Percentiles rank a stretch among this genome's conserved stretches.
Evolutionary conservation across 2,329 filamentous ascomycete species (phyloP).

Genomic region (Paramyrothecium roridum): DNA sequence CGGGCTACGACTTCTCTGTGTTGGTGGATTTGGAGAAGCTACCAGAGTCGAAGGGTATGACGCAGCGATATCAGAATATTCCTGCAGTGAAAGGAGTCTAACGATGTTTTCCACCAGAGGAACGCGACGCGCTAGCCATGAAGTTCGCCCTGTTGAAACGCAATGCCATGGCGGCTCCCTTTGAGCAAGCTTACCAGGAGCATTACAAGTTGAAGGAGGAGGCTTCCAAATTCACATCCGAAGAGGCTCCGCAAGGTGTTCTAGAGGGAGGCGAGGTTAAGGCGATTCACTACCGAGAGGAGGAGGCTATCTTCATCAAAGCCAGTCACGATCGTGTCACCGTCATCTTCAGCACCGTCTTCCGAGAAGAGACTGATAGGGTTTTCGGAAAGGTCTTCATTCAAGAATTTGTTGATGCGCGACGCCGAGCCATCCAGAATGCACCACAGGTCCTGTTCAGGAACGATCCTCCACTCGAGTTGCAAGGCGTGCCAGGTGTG

Average conservation of each 20-base stretch:
- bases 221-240: constrained; percentile 87
- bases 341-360: constrained; percentile 97
- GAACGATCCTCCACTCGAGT: constrained; percentile 88
- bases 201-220: constrained; percentile 83
- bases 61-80: neutral
- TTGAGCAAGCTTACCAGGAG: constrained; percentile 94
- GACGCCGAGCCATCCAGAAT: constrained; percentile 93
- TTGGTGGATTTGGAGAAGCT: constrained; percentile 84
- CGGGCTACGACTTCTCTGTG: constrained; percentile 94
- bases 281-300: constrained; percentile 96
- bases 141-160: constrained; percentile 92
- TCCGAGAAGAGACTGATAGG: constrained; percentile 94
- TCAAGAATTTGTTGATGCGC: constrained; percentile 96
- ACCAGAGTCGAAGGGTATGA: constrained; percentile 70
- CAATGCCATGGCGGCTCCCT: constrained; percentile 97
- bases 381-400: constrained; percentile 98
- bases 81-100: neutral
- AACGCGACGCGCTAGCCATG: constrained; percentile 78
- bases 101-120: constrained; percentile 51
- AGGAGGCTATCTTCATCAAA: constrained; percentile 98
- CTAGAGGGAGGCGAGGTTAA: constrained; percentile 88
- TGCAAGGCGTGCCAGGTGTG: constrained; percentile 84
- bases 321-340: constrained; percentile 96
- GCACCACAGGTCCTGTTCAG: constrained; percentile 96
- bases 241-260: constrained; percentile 89